Evolutionary conservation across 1,139 yeast genomes (phyloP), one percentile per base, ranked within the genome.

Genomic region (Eremothecium gossypii): DNA sequence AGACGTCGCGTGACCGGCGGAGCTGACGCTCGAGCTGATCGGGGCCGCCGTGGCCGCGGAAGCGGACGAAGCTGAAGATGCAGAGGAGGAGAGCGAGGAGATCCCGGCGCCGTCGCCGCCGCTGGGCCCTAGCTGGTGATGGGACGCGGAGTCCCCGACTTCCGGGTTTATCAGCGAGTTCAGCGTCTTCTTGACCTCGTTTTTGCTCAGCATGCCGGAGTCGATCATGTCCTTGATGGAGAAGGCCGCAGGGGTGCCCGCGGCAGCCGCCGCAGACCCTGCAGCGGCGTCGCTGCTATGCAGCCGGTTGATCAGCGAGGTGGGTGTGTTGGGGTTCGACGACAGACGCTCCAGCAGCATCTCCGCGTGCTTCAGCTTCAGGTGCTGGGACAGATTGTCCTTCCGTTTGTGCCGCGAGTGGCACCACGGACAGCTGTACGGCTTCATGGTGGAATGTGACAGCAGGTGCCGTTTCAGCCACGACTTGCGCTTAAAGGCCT

Each of bases 401-500:
- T 76, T 77, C 51, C 85, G 63, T 58, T 81, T 81, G 61, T 89
- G 93, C 49, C 84, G 67, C 61, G 86, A 84, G 23, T 78, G 78
- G 64, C 97, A 86, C 62, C 76, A 75, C 37, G 75, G 73, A 64
- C 97, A 89, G 43, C 70, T 75, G 59, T 74, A 87, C 4, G 96
- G 96, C 58, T 83, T 83, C 52, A 85, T 96, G 28, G 85, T 77
- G 2, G 93, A 79, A 63, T 89, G 97, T 27, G 86, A 77, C 54
- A 93, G 73, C 76, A 83, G 70, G 60, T 89, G 97, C 56, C 97
- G 73, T 60, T 86, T 84, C 43, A 89, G 85, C 67, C 91, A 96
- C 57, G 91, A 96, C 30, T 93, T 89, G 47, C 97, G 72, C 59
- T 85, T 89, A 69, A 89, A 89, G 41, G 76, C 64, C 40, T 81